phyloP scores from a whole-genome alignment of 164 flowering plant genomes.

The Magnolia officinalis region DNA sequence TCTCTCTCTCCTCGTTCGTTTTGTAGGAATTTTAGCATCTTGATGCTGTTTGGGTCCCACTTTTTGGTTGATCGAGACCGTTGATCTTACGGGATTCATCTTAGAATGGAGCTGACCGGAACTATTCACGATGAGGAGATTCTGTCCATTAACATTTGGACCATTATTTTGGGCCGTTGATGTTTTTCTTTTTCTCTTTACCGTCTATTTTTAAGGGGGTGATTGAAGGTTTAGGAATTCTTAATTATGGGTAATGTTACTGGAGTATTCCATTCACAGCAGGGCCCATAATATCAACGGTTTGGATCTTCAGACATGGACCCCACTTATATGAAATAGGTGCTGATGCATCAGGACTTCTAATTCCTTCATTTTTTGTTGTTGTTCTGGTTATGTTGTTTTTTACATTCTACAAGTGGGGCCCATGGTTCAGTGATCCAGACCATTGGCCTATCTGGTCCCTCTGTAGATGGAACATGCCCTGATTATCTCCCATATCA shows the following conservation, averaged over 20 bases:
- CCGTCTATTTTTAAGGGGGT: neutral
- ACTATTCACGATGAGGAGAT: too few relatives aligned
- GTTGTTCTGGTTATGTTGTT: too few relatives aligned
- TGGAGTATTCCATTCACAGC: neutral
- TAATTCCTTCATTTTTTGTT: too few relatives aligned
- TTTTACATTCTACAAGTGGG: too few relatives aligned
- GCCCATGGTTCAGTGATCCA: too few relatives aligned
- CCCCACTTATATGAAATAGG: neutral
- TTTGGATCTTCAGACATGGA: neutral
- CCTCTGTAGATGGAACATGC: too few relatives aligned
- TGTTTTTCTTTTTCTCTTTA: neutral
- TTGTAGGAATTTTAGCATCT: neutral
- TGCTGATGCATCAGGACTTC: neutral
- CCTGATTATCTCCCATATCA: too few relatives aligned
- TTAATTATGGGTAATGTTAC: too few relatives aligned
- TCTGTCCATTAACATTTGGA: too few relatives aligned
- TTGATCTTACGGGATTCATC: neutral
- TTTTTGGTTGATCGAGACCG: neutral
- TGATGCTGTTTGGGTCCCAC: neutral
- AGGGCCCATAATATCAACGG: neutral
- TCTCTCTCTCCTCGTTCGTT: neutral
- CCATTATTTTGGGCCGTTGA: neutral
- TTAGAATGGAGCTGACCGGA: too few relatives aligned
- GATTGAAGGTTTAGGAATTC: neutral
- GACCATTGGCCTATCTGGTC: too few relatives aligned